Evolutionary conservation across 441 rosid genomes (phyloP).

Genomic region (Corymbia citriodora): DNA sequence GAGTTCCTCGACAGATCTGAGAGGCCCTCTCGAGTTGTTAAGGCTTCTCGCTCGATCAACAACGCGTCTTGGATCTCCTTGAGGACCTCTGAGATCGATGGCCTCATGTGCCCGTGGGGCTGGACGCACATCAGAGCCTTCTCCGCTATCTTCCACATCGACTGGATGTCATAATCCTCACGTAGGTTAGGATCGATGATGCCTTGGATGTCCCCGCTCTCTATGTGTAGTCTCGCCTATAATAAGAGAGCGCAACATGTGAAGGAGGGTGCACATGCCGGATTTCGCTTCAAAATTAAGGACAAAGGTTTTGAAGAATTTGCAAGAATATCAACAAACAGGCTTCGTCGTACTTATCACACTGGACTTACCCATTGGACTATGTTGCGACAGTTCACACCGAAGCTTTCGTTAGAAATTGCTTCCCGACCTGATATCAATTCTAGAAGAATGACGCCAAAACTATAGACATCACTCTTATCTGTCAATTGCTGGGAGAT

Average conservation of each 20-base stretch:
- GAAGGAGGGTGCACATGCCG: background rate
- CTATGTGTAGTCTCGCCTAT: conserved; percentile 86
- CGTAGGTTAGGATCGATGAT: conserved; percentile 65
- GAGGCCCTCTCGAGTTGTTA: conserved; percentile 40
- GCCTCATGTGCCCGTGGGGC: conserved; percentile 90
- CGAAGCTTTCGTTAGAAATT: conserved; percentile 86
- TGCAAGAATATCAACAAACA: background rate
- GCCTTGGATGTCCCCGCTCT: conserved; percentile 88
- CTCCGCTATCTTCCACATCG: conserved; percentile 99
- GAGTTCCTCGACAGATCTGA: conserved; percentile 77
- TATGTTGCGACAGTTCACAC: conserved; percentile 84
- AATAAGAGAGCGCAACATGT: background rate
- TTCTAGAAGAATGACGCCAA: conserved; percentile 96
- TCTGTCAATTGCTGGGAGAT: conserved; percentile 91
- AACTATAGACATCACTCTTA: conserved; percentile 93
- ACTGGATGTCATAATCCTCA: conserved; percentile 77
- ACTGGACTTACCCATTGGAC: conserved; percentile 84
- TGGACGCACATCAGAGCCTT: conserved; percentile 84
- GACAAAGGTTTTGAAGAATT: background rate
- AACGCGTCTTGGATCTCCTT: conserved; percentile 95
- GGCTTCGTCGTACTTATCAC: background rate
- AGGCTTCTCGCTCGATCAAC: conserved; percentile 54
- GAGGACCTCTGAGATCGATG: conserved; percentile 86
- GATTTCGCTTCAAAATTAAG: background rate
- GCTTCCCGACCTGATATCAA: conserved; percentile 96